phyloP scores from a whole-genome alignment of 2,329 filamentous ascomycete species.

The Colletotrichum theobromicola region DNA sequence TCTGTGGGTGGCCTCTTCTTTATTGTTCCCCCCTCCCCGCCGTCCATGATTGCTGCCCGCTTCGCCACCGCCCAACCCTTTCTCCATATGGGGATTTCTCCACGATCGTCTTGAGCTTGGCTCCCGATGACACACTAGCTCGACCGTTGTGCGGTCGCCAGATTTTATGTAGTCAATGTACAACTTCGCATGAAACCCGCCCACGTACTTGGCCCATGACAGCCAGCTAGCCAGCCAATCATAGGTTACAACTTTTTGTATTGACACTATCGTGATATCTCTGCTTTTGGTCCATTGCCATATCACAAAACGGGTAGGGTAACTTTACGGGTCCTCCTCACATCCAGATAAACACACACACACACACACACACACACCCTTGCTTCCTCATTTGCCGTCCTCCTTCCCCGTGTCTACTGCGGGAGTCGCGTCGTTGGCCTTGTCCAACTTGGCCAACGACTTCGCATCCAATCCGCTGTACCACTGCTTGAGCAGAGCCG shows the following conservation, averaged over 20 bases:
- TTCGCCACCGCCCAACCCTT: not conserved
- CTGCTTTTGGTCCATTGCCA: not conserved
- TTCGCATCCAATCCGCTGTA: conserved; percentile 52
- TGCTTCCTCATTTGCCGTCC: not conserved
- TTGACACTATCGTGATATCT: not conserved
- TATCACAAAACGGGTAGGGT: not conserved
- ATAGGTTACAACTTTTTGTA: not conserved
- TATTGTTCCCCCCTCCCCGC: not conserved
- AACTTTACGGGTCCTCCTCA: not conserved
- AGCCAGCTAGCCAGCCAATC: not conserved
- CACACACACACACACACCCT: not conserved
- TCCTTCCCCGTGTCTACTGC: conserved; percentile 23
- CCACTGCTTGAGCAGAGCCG: conserved; percentile 53
- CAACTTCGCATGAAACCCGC: not conserved
- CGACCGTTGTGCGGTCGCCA: not conserved
- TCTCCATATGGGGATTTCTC: conserved; percentile 19
- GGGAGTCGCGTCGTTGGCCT: conserved; percentile 46
- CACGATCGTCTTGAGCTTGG: conserved; percentile 19
- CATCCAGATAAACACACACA: not conserved
- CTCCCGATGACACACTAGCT: conserved; percentile 9
- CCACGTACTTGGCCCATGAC: not conserved
- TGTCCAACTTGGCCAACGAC: conserved; percentile 51
- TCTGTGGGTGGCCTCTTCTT: not conserved
- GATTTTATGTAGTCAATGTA: not conserved
- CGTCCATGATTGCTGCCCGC: not conserved